phyloP scores from a whole-genome alignment of 1,139 yeast genomes.

The Blastobotrys illinoisensis region DNA sequence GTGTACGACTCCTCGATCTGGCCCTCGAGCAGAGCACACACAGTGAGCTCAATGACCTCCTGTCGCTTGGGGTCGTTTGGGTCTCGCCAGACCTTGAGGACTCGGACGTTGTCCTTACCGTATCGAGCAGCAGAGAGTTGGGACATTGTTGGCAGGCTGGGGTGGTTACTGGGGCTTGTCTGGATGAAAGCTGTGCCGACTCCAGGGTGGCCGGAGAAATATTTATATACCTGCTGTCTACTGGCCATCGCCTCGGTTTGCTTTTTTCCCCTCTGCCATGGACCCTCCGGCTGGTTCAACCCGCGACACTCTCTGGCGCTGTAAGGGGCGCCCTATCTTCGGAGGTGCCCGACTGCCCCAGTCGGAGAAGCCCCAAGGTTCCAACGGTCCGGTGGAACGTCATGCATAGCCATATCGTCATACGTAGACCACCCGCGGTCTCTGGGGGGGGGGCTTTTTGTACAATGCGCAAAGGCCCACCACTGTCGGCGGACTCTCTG shows the following conservation, averaged over 20 bases:
- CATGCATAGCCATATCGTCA: background rate
- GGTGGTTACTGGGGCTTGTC: background rate
- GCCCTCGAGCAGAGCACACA: conserved; percentile 68
- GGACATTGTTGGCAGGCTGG: conserved; percentile 17
- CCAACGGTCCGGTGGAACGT: background rate
- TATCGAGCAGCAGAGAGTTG: conserved; percentile 48
- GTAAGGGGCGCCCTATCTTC: background rate
- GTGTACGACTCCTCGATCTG: conserved; percentile 76
- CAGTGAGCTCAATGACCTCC: conserved; percentile 81
- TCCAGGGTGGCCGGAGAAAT: background rate
- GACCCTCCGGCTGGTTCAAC: background rate
- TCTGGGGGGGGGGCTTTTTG: no score
- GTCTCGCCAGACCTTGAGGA: conserved; percentile 79
- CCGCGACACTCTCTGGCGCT: background rate
- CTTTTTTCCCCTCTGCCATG: background rate
- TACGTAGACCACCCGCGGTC: background rate
- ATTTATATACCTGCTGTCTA: background rate
- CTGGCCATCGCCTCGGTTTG: background rate
- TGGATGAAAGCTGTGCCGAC: background rate
- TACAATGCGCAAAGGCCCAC: no score
- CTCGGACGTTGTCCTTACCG: conserved; percentile 90
- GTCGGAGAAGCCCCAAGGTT: background rate
- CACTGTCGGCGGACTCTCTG: no score
- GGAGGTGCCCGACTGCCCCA: background rate
- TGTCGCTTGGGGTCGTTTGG: conserved; percentile 64